phyloP scores from a whole-genome alignment of 78 protist genomes.

The Dictyostelium citrinum region DNA sequence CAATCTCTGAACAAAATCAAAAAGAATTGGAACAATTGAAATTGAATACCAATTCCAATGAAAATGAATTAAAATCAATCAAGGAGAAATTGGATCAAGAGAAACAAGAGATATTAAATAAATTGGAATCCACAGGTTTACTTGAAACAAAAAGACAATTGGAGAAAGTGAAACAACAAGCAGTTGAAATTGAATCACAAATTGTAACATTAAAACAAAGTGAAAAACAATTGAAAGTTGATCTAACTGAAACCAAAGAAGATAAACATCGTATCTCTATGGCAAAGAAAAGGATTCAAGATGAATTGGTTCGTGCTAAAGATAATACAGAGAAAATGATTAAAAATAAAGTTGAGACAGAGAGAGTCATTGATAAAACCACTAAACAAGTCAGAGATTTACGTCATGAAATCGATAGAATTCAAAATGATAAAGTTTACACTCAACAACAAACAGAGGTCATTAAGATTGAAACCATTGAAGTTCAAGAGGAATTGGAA shows the following conservation, averaged over 20 bases:
- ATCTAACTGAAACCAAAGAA: conserved; percentile 12
- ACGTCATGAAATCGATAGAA: conserved; percentile 26
- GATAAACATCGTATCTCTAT: conserved; percentile 31
- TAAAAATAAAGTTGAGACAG: conserved; percentile 50
- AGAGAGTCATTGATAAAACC: conserved; percentile 34
- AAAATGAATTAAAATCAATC: background rate
- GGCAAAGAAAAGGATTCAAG: conserved; percentile 67
- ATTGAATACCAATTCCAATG: background rate
- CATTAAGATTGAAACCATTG: conserved; percentile 20
- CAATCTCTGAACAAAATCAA: background rate
- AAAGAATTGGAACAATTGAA: background rate
- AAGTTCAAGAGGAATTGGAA: conserved; percentile 23
- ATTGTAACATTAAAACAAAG: conserved; percentile 3
- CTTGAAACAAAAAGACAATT: conserved; percentile 16
- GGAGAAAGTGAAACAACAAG: conserved; percentile 9
- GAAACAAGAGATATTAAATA: background rate
- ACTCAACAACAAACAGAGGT: conserved; percentile 51
- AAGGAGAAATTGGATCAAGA: conserved; percentile 3
- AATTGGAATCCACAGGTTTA: conserved; percentile 24
- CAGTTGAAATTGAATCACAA: background rate
- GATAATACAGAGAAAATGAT: conserved; percentile 35
- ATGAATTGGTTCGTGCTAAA: conserved; percentile 43
- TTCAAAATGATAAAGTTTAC: conserved; percentile 35
- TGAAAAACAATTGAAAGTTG: conserved; percentile 21
- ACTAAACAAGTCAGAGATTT: conserved; percentile 48